phyloP scores from a whole-genome alignment of 106 monocot genomes.

The Posidonia australis region DNA sequence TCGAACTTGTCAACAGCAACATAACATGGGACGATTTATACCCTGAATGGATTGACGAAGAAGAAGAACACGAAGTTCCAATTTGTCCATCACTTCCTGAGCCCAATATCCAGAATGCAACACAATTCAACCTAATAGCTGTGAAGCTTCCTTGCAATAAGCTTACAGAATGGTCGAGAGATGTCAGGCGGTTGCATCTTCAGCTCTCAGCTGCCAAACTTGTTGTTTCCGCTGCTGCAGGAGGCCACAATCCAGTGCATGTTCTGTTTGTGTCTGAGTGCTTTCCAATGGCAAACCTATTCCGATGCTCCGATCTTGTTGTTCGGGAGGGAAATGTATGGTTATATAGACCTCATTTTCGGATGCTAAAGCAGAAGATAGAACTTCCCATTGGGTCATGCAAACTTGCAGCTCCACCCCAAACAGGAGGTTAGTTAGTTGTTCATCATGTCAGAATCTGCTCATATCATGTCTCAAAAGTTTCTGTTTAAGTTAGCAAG shows the following conservation, averaged over 20 bases:
- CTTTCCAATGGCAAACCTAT: slow-evolving; percentile 79
- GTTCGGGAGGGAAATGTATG: slow-evolving; percentile 41
- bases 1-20: slow-evolving; percentile 24
- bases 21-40: slow-evolving; percentile 69
- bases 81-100: slow-evolving; percentile 51
- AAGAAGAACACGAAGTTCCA: slow-evolving; percentile 52
- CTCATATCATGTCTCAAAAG: no score
- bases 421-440: slow-evolving; percentile 22
- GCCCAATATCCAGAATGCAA: slow-evolving; percentile 16
- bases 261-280: slow-evolving; percentile 66
- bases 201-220: slow-evolving; percentile 69
- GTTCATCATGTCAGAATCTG: no score
- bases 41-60: slow-evolving; percentile 97
- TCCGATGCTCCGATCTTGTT: slow-evolving; percentile 50
- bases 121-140: slow-evolving; percentile 42
- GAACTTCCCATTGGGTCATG: slow-evolving; percentile 68
- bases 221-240: slow-evolving; percentile 22
- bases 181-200: slow-evolving; percentile 68
- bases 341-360: slow-evolving; percentile 53
- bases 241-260: slow-evolving; percentile 19
- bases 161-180: slow-evolving; percentile 55
- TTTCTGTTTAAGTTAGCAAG: no score
- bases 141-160: slow-evolving; percentile 79
- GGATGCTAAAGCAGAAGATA: slow-evolving; percentile 40
- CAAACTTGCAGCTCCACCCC: slow-evolving; percentile 49